phyloP scores from a whole-genome alignment of 495 filamentous ascomycete species.

The Daldinia decipiens region DNA sequence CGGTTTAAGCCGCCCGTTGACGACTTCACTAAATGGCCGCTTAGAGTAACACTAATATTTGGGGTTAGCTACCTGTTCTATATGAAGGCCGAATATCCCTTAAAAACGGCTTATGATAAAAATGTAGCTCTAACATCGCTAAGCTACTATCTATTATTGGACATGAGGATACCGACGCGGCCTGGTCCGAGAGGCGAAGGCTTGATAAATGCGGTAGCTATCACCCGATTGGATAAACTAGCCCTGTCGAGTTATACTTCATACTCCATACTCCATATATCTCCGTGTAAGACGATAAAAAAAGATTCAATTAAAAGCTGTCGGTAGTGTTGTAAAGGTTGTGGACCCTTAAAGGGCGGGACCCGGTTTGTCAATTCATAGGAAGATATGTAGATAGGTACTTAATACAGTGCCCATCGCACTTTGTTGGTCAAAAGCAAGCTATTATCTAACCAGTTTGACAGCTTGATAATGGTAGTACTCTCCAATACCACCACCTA shows the following conservation, averaged over 20 bases:
- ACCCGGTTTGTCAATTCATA: neutral
- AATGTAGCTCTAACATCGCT: slow-evolving; percentile 8
- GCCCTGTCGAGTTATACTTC: neutral
- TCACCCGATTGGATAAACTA: neutral
- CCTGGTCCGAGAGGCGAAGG: neutral
- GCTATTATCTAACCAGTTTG: neutral
- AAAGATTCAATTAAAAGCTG: neutral
- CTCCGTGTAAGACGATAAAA: neutral
- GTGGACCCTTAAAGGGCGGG: neutral
- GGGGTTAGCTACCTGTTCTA: neutral
- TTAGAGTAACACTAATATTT: neutral
- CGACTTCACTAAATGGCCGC: neutral
- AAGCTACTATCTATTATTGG: neutral
- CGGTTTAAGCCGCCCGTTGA: neutral
- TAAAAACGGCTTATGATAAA: slow-evolving; percentile 11
- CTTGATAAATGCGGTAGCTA: neutral
- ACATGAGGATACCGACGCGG: slow-evolving; percentile 1
- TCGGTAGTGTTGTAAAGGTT: neutral
- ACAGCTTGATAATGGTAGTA: neutral
- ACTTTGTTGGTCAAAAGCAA: neutral
- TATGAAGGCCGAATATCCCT: slow-evolving; percentile 10
- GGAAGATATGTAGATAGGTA: neutral
- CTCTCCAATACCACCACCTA: no score
- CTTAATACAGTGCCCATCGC: neutral
- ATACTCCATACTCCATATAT: neutral